phyloP scores from a whole-genome alignment of 176 grass and related monocot species.

The Aegilops tauschii region DNA sequence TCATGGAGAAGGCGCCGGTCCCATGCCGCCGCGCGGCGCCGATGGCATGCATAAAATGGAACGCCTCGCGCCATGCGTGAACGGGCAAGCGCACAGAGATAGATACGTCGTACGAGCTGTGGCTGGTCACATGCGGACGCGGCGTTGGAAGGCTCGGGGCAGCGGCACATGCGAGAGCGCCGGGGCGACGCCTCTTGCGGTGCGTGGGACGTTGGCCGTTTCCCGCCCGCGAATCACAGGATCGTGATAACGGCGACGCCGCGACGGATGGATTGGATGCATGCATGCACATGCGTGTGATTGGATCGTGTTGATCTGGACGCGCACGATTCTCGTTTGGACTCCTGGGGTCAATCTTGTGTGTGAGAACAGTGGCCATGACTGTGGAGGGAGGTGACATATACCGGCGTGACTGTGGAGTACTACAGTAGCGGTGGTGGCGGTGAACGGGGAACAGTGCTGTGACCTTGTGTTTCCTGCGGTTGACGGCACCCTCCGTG shows the following conservation, averaged over 20 bases:
- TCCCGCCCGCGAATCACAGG: background rate
- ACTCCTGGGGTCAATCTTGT: background rate
- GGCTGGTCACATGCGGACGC: constrained; percentile 10
- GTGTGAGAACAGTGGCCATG: background rate
- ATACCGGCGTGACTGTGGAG: background rate
- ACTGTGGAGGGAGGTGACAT: background rate
- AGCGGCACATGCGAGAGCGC: constrained; percentile 7
- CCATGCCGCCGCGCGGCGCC: background rate
- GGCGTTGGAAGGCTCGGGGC: background rate
- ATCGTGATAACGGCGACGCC: background rate
- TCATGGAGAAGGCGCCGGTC: background rate
- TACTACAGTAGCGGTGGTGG: background rate
- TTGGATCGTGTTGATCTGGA: background rate
- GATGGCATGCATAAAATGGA: background rate
- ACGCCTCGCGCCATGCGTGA: background rate
- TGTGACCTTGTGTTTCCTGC: background rate
- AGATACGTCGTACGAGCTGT: too few relatives aligned
- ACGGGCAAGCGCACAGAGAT: background rate
- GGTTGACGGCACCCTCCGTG: background rate
- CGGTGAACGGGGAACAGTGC: background rate
- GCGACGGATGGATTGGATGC: background rate
- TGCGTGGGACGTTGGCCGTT: background rate
- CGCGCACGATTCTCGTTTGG: background rate
- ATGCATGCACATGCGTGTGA: background rate
- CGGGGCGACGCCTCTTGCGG: background rate